These are phyloP conservation scores for Gastrolobium bilobum DNA, from an alignment of 306 rosid genomes.

Conservation along the genomic window DNA sequence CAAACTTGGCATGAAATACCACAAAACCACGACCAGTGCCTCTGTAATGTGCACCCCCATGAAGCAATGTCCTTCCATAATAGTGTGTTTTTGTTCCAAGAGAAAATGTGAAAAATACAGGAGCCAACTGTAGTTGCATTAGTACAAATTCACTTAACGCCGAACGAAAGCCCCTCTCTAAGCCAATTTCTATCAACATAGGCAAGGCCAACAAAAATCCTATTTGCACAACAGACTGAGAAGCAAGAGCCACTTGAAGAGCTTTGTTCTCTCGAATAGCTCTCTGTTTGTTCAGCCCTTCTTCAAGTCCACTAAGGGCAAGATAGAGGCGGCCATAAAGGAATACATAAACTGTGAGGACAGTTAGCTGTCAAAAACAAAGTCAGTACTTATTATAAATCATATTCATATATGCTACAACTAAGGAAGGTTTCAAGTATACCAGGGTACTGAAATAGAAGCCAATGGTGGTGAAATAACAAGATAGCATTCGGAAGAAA, in stretches of 20 bases:
- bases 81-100: constrained; percentile 97
- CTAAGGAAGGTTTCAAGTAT: constrained; percentile 47
- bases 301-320: constrained; percentile 90
- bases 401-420: constrained; percentile 36
- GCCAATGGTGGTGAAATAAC: constrained; percentile 88
- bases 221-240: constrained; percentile 94
- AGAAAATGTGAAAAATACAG: constrained; percentile 94
- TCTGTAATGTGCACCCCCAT: constrained; percentile 97
- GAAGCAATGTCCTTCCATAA: constrained; percentile 96
- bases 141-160: constrained; percentile 87
- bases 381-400: constrained; percentile 42
- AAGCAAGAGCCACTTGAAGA: constrained; percentile 96
- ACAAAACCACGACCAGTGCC: constrained; percentile 96
- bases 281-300: constrained; percentile 58
- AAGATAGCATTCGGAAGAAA: constrained; percentile 93
- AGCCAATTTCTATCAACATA: constrained; percentile 96
- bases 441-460: constrained; percentile 98
- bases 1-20: constrained; percentile 97
- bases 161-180: constrained; percentile 88
- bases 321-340: constrained; percentile 97
- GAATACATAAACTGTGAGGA: constrained; percentile 85
- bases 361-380: constrained; percentile 76
- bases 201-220: constrained; percentile 96
- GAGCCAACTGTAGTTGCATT: constrained; percentile 95
- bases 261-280: constrained; percentile 78